Base-by-base conservation (phyloP, 225 moss, liverwort and hornwort genomes). In the Lunularia cruciata region DNA sequence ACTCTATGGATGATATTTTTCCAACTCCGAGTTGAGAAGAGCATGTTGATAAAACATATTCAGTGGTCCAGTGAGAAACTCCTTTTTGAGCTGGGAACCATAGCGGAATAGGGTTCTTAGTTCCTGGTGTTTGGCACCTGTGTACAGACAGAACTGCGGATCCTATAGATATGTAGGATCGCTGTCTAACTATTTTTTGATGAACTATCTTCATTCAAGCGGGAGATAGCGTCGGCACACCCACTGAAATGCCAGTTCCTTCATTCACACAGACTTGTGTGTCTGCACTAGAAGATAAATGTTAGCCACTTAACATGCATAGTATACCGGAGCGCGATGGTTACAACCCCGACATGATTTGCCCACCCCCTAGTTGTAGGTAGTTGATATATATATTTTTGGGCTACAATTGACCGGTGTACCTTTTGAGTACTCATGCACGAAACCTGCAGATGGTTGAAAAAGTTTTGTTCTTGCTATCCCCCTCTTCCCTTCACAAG, bases 11-110 rank as follows among this genome's bases (percentile, higher is more conserved):
- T 37, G 49, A 69, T 55, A 62, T 36, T 72, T 65, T 69, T 51
- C 22, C 65, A 43, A 23, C 43, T 69, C 74, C 20, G 15, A 57
- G 32, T 38, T 36, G 53, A 55, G 72, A 67, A 68, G 60, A 60
- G 36, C 64, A 58, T 75, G 66, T 65, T 69, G 72, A 47, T 70
- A 74, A 37, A 68, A 48, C 53, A 68, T 47, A 46, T 56, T 51
- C 9, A 61, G 34, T 48, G 60, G 51, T 52, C 65, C 40, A 32
- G 52, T 54, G n/a, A 37, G 54, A 38, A 55, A 38, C 31, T 53
- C 55, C 37, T 75, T 37, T 45, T 15, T 66, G n/a, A 75, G 47
- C 16, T 65, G 65, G 11, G n/a, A 47, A 46, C 3, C 35, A 67
- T 35, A 33, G 33, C 22, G 49, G 76, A 68, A 28, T 30, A 65